Evolutionary conservation across 306 rosid species (phyloP).

Genomic region (Dicorynia guianensis): DNA sequence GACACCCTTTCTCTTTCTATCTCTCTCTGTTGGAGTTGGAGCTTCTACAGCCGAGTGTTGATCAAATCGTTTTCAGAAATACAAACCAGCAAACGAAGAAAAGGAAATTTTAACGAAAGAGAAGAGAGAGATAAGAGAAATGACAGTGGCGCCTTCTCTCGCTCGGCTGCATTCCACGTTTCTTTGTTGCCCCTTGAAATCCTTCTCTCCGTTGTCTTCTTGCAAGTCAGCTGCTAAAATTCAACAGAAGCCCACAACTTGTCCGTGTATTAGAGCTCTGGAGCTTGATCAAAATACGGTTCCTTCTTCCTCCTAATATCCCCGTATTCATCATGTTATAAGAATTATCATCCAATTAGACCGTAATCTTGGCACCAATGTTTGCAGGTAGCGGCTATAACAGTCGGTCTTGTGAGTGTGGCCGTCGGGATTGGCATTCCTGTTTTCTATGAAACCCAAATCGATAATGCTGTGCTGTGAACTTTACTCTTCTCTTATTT

Average conservation of each 20-base stretch:
- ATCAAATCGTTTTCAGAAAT: neutral
- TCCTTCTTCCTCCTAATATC: neutral
- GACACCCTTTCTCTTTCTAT: neutral
- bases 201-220: slow-evolving; percentile 31
- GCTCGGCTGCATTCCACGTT: slow-evolving; percentile 71
- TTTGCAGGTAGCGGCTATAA: slow-evolving; percentile 80
- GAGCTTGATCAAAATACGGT: slow-evolving; percentile 97
- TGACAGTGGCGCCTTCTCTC: slow-evolving; percentile 68
- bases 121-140: slow-evolving; percentile 46
- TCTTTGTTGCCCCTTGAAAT: slow-evolving; percentile 68
- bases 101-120: neutral
- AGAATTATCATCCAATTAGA: neutral
- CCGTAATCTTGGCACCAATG: neutral
- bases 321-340: too few relatives aligned
- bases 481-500: slow-evolving; percentile 22
- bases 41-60: slow-evolving; percentile 15
- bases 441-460: slow-evolving; percentile 86
- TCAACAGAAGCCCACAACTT: slow-evolving; percentile 64
- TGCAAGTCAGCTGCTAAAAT: slow-evolving; percentile 30
- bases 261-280: slow-evolving; percentile 80
- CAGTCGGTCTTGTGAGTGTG: slow-evolving; percentile 82
- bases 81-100: neutral
- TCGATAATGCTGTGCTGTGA: slow-evolving; percentile 74
- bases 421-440: slow-evolving; percentile 90
- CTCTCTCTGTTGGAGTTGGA: too few relatives aligned